phyloP scores from a whole-genome alignment of 169 alveolate species.

The Besnoitia besnoiti region DNA sequence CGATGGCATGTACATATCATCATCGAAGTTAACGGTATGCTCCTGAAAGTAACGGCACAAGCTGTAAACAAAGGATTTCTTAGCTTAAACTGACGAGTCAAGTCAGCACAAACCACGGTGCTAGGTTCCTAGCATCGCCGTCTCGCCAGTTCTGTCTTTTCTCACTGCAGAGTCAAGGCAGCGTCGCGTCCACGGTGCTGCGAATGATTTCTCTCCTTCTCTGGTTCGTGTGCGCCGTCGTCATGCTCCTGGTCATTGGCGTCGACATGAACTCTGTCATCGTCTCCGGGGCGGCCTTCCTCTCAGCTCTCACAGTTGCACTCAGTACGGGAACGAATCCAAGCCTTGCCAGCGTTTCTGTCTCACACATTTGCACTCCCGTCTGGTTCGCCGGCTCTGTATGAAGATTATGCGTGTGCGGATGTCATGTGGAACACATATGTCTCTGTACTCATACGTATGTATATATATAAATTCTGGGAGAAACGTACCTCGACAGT shows the following conservation, averaged over 20 bases:
- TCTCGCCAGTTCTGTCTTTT: no score
- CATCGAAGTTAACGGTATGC: no score
- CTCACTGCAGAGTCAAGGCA: constrained; percentile 49
- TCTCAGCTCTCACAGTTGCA: constrained; percentile 62
- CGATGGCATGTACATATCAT: no score
- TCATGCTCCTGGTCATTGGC: constrained; percentile 54
- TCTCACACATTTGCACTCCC: background rate
- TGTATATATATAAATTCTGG: no score
- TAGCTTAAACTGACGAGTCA: no score
- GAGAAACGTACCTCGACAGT: no score
- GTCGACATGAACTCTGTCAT: constrained; percentile 62
- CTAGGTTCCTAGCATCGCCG: no score
- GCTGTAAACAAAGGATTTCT: no score
- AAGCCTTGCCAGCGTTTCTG: background rate
- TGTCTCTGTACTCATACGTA: background rate
- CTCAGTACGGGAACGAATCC: constrained; percentile 63
- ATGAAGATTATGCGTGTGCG: no score
- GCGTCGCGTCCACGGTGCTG: constrained; percentile 54
- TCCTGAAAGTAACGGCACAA: no score
- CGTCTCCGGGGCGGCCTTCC: constrained; percentile 65
- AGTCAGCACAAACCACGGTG: no score
- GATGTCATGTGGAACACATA: no score
- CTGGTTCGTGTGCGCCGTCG: constrained; percentile 56
- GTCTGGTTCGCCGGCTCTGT: background rate
- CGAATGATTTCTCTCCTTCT: constrained; percentile 52